Percentiles rank a stretch among this genome's conserved stretches.
Evolutionary conservation across 2,329 filamentous ascomycete genomes (phyloP).

Genomic region (Leptographium wingfieldii): DNA sequence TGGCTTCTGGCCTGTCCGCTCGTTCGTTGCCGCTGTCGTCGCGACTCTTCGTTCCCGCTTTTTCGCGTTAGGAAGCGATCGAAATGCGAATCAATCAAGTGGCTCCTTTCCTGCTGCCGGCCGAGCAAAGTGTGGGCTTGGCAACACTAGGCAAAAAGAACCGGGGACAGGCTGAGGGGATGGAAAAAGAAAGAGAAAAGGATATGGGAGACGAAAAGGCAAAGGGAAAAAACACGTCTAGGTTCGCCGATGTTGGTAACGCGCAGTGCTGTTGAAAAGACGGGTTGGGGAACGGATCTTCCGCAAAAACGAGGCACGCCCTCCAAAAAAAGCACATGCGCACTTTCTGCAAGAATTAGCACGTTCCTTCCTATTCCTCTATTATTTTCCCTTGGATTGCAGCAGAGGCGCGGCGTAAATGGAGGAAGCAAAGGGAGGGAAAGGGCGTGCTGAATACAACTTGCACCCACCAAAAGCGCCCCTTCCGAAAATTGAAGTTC

Average conservation of each 20-base stretch:
- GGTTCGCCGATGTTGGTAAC: neutral
- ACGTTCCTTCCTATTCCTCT: neutral
- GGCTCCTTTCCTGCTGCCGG: neutral
- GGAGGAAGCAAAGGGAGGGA: conserved; percentile 1
- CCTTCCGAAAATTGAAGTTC: conserved; percentile 1
- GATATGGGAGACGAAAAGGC: neutral
- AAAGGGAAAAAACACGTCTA: conserved; percentile 4
- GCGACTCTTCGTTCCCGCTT: conserved; percentile 2
- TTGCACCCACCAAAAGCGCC: neutral
- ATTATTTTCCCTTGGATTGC: neutral
- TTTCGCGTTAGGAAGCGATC: conserved; percentile 1
- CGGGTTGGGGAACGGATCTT: neutral
- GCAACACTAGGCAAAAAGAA: conserved; percentile 1
- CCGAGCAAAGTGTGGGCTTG: neutral
- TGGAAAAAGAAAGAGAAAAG: neutral
- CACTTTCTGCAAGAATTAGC: neutral
- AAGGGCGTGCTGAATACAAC: neutral
- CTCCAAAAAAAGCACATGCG: neutral
- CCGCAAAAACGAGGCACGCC: neutral
- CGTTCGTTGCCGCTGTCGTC: neutral
- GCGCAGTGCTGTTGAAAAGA: neutral
- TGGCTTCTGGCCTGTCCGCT: neutral
- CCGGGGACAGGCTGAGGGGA: neutral
- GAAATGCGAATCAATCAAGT: conserved; percentile 1
- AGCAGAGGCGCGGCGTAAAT: neutral